Evolutionary conservation across 805 yeast species (phyloP), one percentile per base, ranked within the genome.

Genomic region (Candida corydali): DNA sequence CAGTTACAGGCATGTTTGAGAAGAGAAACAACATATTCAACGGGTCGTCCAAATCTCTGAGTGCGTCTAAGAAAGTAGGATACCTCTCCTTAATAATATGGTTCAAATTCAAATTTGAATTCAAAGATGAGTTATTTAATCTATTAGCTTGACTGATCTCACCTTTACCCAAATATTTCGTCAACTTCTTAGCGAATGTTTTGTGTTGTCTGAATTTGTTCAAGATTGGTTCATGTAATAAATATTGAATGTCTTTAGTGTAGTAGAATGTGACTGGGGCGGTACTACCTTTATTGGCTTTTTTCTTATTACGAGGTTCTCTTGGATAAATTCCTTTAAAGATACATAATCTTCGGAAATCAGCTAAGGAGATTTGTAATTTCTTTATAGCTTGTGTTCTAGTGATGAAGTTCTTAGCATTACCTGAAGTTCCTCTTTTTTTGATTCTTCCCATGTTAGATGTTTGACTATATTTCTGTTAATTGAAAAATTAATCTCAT

Each of bases 281-380:
- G 6, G 97, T 86, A n/a, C 96, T 85, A 16, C 98, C 98, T 64
- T 87, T 93, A 64, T 88, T 91, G 42, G 97, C 96, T 73, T 87
- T 89, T 78, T 84, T 87, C 69, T 89, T 93, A 64, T 86, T 87
- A 51, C 89, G 73, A 32, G 98, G 98, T 57, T 88, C 97, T 59
- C 98, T 78, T 37, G 98, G 98, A 58, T 87, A 93, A 46, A 93
- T 89, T 36, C 98, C 98, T 63, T 93, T 93, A 75, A 93, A 87
- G 59, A 93, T 93, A 74, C 98, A 93, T 56, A 93, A 74, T 55
- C 98, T 80, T 67, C 96, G 80, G 76, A 93, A 93, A 65, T 93
- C 98, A 9, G 97, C 97, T 34, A 93, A 72, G 2, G 97, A 84
- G 19, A 93, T 83, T 64, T 93, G 98, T 44, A 93, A 70, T 58